phyloP scores from a whole-genome alignment of 768 basidiomycete species.

The Boletus patriciae region DNA sequence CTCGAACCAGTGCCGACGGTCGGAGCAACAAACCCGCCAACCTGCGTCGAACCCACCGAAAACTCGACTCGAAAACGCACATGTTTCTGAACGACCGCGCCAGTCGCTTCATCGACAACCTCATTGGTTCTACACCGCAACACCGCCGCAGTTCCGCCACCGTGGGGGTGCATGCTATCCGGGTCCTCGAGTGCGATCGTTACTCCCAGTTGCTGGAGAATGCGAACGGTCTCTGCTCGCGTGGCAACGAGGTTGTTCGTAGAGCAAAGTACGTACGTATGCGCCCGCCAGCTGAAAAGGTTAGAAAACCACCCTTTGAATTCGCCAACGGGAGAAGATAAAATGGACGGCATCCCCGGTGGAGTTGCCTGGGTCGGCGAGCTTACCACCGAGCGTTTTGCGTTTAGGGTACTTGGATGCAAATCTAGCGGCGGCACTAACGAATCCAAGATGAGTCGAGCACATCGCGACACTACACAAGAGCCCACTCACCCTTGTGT shows the following conservation, averaged over 20 bases:
- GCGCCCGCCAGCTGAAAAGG: conserved; percentile 87
- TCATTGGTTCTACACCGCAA: conserved; percentile 58
- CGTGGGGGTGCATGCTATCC: conserved; percentile 29
- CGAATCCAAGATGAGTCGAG: conserved; percentile 4
- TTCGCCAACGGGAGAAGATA: conserved; percentile 77
- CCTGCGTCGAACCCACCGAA: conserved; percentile 30
- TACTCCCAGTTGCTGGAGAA: conserved; percentile 68
- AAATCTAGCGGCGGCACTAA: conserved; percentile 62
- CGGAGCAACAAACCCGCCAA: conserved; percentile 21
- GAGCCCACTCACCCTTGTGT: conserved; percentile 44
- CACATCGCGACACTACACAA: background rate
- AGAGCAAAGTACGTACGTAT: conserved; percentile 57
- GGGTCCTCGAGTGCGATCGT: conserved; percentile 57
- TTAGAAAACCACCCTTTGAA: conserved; percentile 95
- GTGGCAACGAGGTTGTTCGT: conserved; percentile 57
- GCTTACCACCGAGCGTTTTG: conserved; percentile 49
- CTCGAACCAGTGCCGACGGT: conserved; percentile 19
- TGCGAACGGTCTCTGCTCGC: conserved; percentile 57
- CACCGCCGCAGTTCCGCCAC: conserved; percentile 34
- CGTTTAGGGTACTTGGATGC: conserved; percentile 37
- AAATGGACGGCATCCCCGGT: conserved; percentile 39
- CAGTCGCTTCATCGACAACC: conserved; percentile 39
- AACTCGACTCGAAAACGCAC: conserved; percentile 88
- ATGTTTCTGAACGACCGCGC: conserved; percentile 60
- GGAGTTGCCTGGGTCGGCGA: conserved; percentile 49